Evolutionary conservation across 1,284 basidiomycete species (phyloP).

Genomic region (Exobasidium cylindrosporum): DNA sequence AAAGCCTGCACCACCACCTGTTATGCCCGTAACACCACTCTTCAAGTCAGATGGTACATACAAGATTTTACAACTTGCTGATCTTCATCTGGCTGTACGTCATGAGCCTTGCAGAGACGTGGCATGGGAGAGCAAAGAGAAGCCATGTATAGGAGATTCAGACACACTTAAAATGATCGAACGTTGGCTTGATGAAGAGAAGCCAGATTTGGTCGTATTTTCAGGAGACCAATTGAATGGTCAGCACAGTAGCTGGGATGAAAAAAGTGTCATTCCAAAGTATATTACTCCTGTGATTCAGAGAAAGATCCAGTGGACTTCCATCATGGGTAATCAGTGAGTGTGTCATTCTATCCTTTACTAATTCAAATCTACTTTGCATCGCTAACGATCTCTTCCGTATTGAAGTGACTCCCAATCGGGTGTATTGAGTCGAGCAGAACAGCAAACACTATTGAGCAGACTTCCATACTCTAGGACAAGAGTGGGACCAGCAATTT

Average conservation of each 20-base stretch:
- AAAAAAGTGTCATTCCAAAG: conserved; percentile 78
- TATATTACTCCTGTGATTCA: conserved; percentile 75
- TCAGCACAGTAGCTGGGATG: conserved; percentile 82
- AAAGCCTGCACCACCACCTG: conserved; percentile 22
- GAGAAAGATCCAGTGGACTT: conserved; percentile 78
- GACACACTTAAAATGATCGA: conserved; percentile 36
- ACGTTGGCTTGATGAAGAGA: conserved; percentile 65
- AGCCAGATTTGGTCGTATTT: conserved; percentile 80
- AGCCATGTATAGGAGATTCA: conserved; percentile 22
- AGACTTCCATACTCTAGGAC: conserved; percentile 80
- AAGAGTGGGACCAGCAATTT: conserved; percentile 71
- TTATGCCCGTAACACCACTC: conserved; percentile 16
- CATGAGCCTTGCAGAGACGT: conserved; percentile 43
- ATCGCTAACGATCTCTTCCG: background rate
- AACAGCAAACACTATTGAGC: conserved; percentile 67
- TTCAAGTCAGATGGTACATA: conserved; percentile 43
- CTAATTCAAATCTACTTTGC: background rate
- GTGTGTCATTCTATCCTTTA: conserved; percentile 10
- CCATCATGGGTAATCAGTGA: conserved; percentile 79
- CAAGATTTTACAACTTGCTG: conserved; percentile 50
- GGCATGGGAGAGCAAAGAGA: conserved; percentile 6
- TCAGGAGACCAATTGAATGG: conserved; percentile 56
- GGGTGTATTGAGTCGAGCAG: conserved; percentile 32
- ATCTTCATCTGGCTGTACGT: conserved; percentile 44
- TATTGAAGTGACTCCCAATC: conserved; percentile 23